Evolutionary conservation across 1,284 basidiomycete genomes (phyloP).

Genomic region (Ganoderma lucidum): DNA sequence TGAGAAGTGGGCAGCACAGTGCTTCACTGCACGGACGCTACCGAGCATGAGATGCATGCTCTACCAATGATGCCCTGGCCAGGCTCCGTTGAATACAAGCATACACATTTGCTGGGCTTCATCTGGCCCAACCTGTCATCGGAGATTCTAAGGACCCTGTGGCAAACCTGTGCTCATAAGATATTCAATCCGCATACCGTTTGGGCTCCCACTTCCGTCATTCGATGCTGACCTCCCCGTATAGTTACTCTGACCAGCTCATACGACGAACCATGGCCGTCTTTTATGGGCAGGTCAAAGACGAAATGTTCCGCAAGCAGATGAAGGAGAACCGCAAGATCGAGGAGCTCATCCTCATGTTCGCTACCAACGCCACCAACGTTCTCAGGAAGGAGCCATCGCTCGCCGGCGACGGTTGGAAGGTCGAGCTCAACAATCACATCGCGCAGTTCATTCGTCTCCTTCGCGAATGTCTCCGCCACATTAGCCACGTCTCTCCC

Average conservation of each 20-base stretch:
- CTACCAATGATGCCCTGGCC: background rate
- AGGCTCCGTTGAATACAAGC: background rate
- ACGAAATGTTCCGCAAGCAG: constrained; percentile 84
- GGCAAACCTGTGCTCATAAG: background rate
- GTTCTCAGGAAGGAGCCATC: constrained; percentile 86
- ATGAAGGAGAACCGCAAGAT: constrained; percentile 97
- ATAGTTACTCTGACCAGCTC: constrained; percentile 86
- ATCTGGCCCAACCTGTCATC: background rate
- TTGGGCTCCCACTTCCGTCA: background rate
- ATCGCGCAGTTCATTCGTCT: constrained; percentile 89
- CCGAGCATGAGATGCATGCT: background rate
- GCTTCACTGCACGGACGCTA: background rate
- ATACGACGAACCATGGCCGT: constrained; percentile 89
- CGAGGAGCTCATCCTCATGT: constrained; percentile 96
- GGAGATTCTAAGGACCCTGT: background rate
- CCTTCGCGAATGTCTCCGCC: constrained; percentile 80
- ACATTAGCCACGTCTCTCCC: constrained; percentile 78
- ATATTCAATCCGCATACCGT: background rate
- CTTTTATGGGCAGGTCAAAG: constrained; percentile 90
- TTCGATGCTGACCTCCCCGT: constrained; percentile 7
- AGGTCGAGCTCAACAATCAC: constrained; percentile 90
- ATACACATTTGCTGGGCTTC: background rate
- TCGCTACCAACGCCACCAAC: constrained; percentile 89
- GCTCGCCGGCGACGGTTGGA: constrained; percentile 88
- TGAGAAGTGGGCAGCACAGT: background rate